Percentiles rank a stretch among this genome's conserved stretches.
phyloP scores from a whole-genome alignment of 495 filamentous ascomycete genomes.

The Hypoxylon lenormandii region DNA sequence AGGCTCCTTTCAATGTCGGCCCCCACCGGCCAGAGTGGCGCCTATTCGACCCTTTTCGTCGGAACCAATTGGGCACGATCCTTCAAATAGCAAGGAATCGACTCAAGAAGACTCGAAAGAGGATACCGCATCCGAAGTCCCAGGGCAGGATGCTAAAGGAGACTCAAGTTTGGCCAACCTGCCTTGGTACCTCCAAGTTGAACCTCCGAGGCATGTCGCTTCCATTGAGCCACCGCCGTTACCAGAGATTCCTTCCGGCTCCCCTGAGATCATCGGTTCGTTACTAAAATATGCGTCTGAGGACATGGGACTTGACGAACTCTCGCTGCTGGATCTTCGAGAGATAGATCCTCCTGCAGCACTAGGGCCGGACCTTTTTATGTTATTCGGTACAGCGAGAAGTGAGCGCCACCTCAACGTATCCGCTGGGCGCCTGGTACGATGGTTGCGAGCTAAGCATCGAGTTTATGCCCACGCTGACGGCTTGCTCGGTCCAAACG shows the following conservation, averaged over 20 bases:
- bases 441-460: conserved; percentile 81
- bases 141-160: neutral
- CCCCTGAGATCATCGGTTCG: conserved; percentile 77
- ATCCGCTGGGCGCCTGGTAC: conserved; percentile 85
- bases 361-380: conserved; percentile 85
- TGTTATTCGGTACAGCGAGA: conserved; percentile 92
- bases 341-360: conserved; percentile 85
- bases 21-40: neutral
- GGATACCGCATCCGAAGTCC: conserved; percentile 7
- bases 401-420: conserved; percentile 94
- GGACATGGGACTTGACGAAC: conserved; percentile 82
- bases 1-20: conserved; percentile 13
- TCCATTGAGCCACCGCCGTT: conserved; percentile 73
- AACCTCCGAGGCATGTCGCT: conserved; percentile 63
- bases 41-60: conserved; percentile 46
- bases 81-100: neutral
- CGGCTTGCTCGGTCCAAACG: conserved; percentile 87
- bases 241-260: conserved; percentile 77
- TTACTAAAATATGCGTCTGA: conserved; percentile 82
- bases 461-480: conserved; percentile 81
- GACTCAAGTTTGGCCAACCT: conserved; percentile 21
- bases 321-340: conserved; percentile 83
- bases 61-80: conserved; percentile 13
- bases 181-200: conserved; percentile 91
- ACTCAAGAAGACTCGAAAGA: conserved; percentile 1